A percentile compares a stretch with the other conserved stretches of the same genome.
Evolutionary conservation across 2,329 filamentous ascomycete species (phyloP).

Genomic region (Exophiala aquamarina): DNA sequence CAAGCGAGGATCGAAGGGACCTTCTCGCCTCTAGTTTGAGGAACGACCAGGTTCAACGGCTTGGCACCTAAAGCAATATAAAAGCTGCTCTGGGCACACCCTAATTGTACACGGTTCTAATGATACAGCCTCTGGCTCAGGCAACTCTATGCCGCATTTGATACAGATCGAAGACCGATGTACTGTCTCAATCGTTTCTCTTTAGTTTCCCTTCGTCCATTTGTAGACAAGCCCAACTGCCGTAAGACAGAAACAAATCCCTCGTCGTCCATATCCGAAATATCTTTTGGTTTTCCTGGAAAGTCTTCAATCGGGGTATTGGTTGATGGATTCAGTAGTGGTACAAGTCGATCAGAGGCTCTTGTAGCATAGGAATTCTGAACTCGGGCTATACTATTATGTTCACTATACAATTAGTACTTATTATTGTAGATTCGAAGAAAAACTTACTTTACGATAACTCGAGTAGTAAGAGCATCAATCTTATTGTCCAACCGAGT

Average conservation of each 20-base stretch:
- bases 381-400: slow-evolving; percentile 7
- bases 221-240: slow-evolving; percentile 7
- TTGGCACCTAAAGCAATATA: background rate
- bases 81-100: background rate
- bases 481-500: background rate
- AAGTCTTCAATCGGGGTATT: slow-evolving; percentile 6
- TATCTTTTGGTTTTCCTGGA: slow-evolving; percentile 4
- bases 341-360: slow-evolving; percentile 2
- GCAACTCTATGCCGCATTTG: slow-evolving; percentile 1
- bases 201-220: slow-evolving; percentile 10
- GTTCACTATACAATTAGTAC: slow-evolving; percentile 9
- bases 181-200: slow-evolving; percentile 14
- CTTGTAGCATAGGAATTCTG: slow-evolving; percentile 4
- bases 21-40: too few relatives aligned
- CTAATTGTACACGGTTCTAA: background rate
- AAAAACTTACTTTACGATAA: slow-evolving; percentile 3
- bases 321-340: slow-evolving; percentile 4
- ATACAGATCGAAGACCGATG: slow-evolving; percentile 10
- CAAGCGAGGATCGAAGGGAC: too few relatives aligned
- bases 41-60: too few relatives aligned
- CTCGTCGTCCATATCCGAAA: slow-evolving; percentile 9
- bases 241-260: slow-evolving; percentile 8
- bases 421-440: slow-evolving; percentile 2
- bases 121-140: slow-evolving; percentile 6
- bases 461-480: slow-evolving; percentile 2